These are phyloP conservation scores for Alternaria triticina DNA, from an alignment of 2,329 filamentous ascomycete genomes.

Conservation along the genomic window DNA sequence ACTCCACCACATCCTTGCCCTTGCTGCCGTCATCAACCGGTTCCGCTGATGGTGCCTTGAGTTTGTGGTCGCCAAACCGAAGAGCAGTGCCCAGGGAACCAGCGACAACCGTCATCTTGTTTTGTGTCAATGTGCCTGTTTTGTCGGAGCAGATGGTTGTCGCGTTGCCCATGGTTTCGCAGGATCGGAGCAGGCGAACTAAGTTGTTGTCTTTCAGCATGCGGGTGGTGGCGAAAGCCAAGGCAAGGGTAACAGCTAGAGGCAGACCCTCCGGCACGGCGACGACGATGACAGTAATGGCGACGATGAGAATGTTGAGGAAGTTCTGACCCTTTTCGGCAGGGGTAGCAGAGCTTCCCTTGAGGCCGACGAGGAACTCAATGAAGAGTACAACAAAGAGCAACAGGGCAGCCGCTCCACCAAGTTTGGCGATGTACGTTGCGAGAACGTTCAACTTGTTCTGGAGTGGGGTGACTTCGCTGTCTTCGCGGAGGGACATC, in stretches of 20 bases:
- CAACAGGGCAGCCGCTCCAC: slow-evolving; percentile 76
- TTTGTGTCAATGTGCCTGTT: slow-evolving; percentile 50
- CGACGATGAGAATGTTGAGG: slow-evolving; percentile 67
- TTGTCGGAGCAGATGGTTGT: slow-evolving; percentile 77
- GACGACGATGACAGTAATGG: slow-evolving; percentile 72
- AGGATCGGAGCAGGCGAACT: slow-evolving; percentile 70
- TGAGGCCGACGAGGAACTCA: slow-evolving; percentile 77
- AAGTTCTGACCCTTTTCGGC: slow-evolving; percentile 78
- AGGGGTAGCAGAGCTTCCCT: slow-evolving; percentile 59
- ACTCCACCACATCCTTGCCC: slow-evolving; percentile 39
- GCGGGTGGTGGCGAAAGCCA: slow-evolving; percentile 71
- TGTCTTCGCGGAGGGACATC: slow-evolving; percentile 78
- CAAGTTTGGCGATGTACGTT: slow-evolving; percentile 79
- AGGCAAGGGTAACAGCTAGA: slow-evolving; percentile 70
- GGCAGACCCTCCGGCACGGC: slow-evolving; percentile 72
- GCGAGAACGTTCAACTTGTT: slow-evolving; percentile 78
- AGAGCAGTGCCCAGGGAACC: slow-evolving; percentile 68
- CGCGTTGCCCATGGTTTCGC: slow-evolving; percentile 75
- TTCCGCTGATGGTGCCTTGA: slow-evolving; percentile 27
- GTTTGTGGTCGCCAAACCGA: slow-evolving; percentile 59
- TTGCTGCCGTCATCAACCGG: slow-evolving; percentile 38
- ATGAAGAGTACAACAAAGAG: slow-evolving; percentile 88
- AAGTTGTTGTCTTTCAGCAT: slow-evolving; percentile 75
- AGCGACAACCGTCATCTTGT: slow-evolving; percentile 69
- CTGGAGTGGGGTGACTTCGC: slow-evolving; percentile 79